Evolutionary conservation across 768 basidiomycete genomes (phyloP).

Genomic region (Crepidotus variabilis): DNA sequence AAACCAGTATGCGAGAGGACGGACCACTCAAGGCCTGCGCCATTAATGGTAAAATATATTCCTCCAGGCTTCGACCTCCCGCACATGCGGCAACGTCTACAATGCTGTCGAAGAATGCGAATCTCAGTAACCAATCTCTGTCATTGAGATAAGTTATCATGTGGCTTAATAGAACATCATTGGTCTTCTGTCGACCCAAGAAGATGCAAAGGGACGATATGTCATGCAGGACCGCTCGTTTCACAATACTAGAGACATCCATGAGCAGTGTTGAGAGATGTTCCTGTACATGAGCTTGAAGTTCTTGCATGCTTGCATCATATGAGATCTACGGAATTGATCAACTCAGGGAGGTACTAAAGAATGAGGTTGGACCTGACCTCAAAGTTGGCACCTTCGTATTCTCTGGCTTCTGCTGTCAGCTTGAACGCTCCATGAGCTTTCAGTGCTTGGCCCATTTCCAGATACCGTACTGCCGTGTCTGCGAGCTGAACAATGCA

Average conservation of each 20-base stretch:
- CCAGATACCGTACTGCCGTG: constrained; percentile 82
- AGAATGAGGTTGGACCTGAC: constrained; percentile 30
- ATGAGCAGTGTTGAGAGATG: constrained; percentile 83
- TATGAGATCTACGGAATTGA: constrained; percentile 69
- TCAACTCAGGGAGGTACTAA: not conserved
- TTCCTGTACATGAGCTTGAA: constrained; percentile 83
- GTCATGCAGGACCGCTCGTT: constrained; percentile 83
- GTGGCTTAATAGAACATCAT: constrained; percentile 90
- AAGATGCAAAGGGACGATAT: constrained; percentile 91
- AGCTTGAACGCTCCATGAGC: constrained; percentile 74
- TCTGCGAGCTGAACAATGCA: constrained; percentile 84
- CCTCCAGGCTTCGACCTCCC: constrained; percentile 86
- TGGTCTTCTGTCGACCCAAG: constrained; percentile 88
- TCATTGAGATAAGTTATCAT: constrained; percentile 80
- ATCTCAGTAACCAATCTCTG: constrained; percentile 86
- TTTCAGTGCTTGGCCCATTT: constrained; percentile 90
- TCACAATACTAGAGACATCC: constrained; percentile 86
- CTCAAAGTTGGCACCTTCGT: constrained; percentile 80
- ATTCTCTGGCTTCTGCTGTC: constrained; percentile 60
- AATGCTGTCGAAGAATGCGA: constrained; percentile 93
- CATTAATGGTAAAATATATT: constrained; percentile 97
- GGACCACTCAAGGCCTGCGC: constrained; percentile 90
- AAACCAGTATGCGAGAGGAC: constrained; percentile 12
- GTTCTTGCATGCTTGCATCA: constrained; percentile 80
- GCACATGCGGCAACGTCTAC: constrained; percentile 95